Base-by-base conservation (phyloP, 805 yeast species). In the Barnettozyma californica region DNA sequence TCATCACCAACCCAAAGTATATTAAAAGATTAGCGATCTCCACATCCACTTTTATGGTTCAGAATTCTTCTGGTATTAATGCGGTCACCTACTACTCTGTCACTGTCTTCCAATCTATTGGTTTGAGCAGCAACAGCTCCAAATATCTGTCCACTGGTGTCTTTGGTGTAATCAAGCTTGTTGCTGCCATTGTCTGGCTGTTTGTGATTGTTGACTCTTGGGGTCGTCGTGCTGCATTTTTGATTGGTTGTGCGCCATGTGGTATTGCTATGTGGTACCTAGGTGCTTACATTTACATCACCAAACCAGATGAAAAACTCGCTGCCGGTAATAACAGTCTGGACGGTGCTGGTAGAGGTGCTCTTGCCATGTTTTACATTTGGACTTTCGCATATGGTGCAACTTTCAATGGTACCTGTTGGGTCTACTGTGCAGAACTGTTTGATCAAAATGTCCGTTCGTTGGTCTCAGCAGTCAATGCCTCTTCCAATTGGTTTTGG, bases 61-160 rank as follows among this genome's bases (percentile, higher is more conserved):
- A 74, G 51, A 73, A 74, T 51, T 68, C 75, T 40, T 71, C 70
- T 49, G 80, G 80, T 41, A 71, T 77, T 58, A 70, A 75, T 53
- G 78, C 80, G 35, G 66, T 76, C 49, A 75, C 71, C 39, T 78
- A 78, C 58, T 78, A 77, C 58, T 74, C 80, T 10, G 78, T 78
- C 16, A 68, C 74, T 3, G 67, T 78, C 40, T 76, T 77, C 59
- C 62, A 70, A 52, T 68, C 78, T 4, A 65, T 77, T 41, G 82
- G 83, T 13, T 68, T 77, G 11, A 63, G 63, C 36, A 75, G 77
- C 2, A 56, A 72, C 5, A 65, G 68, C 45, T 69, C 79, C 0
- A 69, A 70, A 5, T 64, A 77, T 29, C 68, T 74, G 31, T 74
- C 81, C 1, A 76, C 80, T 9, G 81, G 81, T 45, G 61, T 77